Percentiles rank a stretch among this genome's conserved stretches.
phyloP scores from a whole-genome alignment of 164 flowering plant species.

The Aristolochia contorta region DNA sequence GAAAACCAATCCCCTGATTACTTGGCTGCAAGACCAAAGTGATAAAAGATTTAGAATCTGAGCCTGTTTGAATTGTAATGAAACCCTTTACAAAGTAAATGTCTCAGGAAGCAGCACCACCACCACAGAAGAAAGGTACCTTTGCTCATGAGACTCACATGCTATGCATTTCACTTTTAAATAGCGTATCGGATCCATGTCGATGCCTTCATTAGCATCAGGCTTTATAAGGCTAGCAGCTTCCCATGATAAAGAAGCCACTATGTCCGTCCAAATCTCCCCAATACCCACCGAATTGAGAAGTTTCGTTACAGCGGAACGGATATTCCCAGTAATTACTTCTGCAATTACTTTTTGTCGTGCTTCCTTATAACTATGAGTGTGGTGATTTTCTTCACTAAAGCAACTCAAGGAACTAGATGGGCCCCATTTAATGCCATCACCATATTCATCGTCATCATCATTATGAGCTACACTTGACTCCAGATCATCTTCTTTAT shows the following conservation, averaged over 20 bases:
- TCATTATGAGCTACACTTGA: slow-evolving; percentile 47
- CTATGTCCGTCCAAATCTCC: slow-evolving; percentile 71
- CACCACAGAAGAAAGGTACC: slow-evolving; percentile 35
- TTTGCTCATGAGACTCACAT: slow-evolving; percentile 59
- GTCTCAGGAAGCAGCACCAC: neutral
- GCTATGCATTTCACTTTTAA: slow-evolving; percentile 93
- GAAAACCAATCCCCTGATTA: slow-evolving; percentile 81
- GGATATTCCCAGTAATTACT: slow-evolving; percentile 59
- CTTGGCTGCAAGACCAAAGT: slow-evolving; percentile 43
- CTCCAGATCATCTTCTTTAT: slow-evolving; percentile 54
- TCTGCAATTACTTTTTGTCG: slow-evolving; percentile 42
- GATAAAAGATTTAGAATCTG: neutral
- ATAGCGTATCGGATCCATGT: slow-evolving; percentile 60
- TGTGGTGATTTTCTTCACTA: slow-evolving; percentile 30
- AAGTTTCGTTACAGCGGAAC: slow-evolving; percentile 46
- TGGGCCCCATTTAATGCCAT: slow-evolving; percentile 52
- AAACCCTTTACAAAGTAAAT: neutral
- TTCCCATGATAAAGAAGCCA: slow-evolving; percentile 78
- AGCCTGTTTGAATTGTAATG: neutral
- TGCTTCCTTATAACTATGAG: slow-evolving; percentile 43
- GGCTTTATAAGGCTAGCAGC: slow-evolving; percentile 79
- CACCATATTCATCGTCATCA: slow-evolving; percentile 59
- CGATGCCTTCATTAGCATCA: slow-evolving; percentile 45
- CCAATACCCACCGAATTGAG: slow-evolving; percentile 47
- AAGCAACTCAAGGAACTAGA: slow-evolving; percentile 39